Percentiles rank a stretch among this genome's conserved stretches.
phyloP scores from a whole-genome alignment of 2,329 filamentous ascomycete species.

The Botryotinia calthae region DNA sequence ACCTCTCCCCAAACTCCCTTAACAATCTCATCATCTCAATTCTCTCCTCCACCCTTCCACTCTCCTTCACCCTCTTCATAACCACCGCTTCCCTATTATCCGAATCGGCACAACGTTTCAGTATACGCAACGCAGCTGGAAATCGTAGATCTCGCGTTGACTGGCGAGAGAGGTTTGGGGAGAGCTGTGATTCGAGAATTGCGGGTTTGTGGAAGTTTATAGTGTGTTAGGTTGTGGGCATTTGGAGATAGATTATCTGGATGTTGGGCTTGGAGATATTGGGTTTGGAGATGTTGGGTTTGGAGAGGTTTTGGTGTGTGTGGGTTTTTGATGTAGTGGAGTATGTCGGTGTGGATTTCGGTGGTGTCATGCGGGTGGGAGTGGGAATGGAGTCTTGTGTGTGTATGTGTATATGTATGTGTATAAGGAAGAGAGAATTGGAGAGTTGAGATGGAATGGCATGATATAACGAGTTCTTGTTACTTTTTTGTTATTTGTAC shows the following conservation, averaged over 20 bases:
- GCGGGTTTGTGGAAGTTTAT: background rate
- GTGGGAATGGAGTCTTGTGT: background rate
- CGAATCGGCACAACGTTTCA: background rate
- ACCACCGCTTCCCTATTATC: too few relatives aligned
- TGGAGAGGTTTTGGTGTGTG: background rate
- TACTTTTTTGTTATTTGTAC: too few relatives aligned
- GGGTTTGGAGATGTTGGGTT: accelerated
- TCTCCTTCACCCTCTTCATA: background rate
- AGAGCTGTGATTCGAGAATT: background rate
- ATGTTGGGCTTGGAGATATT: background rate
- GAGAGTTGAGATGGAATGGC: background rate
- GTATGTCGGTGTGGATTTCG: background rate
- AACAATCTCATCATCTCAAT: background rate
- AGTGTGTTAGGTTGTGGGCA: too few relatives aligned
- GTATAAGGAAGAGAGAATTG: too few relatives aligned
- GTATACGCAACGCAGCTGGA: background rate
- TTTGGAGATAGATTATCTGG: background rate
- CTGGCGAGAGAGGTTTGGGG: too few relatives aligned
- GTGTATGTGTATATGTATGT: too few relatives aligned
- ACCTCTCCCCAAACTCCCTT: background rate
- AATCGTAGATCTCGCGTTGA: too few relatives aligned
- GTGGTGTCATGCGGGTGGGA: too few relatives aligned
- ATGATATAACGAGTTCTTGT: too few relatives aligned
- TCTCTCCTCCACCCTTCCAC: background rate
- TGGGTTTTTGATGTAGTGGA: background rate